These are phyloP conservation scores for Dalbergia cochinchinensis DNA, from an alignment of 306 rosid genomes.

Conservation along the genomic window DNA sequence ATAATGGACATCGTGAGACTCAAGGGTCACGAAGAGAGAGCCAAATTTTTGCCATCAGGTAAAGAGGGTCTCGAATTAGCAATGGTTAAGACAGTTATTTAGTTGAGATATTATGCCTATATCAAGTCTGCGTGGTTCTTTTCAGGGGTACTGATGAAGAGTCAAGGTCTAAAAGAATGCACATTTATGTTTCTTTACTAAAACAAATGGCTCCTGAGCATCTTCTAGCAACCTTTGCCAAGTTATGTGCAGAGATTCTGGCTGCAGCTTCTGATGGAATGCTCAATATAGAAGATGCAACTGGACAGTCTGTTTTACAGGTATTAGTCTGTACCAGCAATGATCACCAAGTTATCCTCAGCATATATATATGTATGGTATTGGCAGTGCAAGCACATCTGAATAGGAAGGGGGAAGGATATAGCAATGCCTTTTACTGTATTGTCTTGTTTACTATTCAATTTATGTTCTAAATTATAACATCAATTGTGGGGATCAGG, in stretches of 20 bases:
- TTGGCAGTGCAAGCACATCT: background rate
- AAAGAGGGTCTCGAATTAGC: constrained; percentile 40
- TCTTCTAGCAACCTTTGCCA: constrained; percentile 90
- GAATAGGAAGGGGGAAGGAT: constrained; percentile 3
- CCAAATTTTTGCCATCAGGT: constrained; percentile 84
- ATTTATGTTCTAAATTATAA: constrained; percentile 38
- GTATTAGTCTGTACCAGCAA: constrained; percentile 49
- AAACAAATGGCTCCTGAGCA: constrained; percentile 98
- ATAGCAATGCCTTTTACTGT: constrained; percentile 4
- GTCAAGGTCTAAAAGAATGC: constrained; percentile 86
- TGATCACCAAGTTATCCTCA: background rate
- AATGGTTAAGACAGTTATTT: constrained; percentile 30
- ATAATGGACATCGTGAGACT: constrained; percentile 70
- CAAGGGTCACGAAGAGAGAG: constrained; percentile 63
- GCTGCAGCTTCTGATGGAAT: constrained; percentile 94
- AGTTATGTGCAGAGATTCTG: constrained; percentile 89
- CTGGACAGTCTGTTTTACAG: constrained; percentile 88
- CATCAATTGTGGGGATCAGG: constrained; percentile 58
- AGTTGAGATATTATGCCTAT: constrained; percentile 21
- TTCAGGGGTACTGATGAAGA: constrained; percentile 85
- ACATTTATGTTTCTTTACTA: constrained; percentile 82
- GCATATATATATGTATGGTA: background rate
- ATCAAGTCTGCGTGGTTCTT: constrained; percentile 31
- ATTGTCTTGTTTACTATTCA: constrained; percentile 13
- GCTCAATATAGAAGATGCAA: constrained; percentile 74